Conservation (phyloP, 441 rosid genomes). For the Heliophila coronopifolia region DNA sequence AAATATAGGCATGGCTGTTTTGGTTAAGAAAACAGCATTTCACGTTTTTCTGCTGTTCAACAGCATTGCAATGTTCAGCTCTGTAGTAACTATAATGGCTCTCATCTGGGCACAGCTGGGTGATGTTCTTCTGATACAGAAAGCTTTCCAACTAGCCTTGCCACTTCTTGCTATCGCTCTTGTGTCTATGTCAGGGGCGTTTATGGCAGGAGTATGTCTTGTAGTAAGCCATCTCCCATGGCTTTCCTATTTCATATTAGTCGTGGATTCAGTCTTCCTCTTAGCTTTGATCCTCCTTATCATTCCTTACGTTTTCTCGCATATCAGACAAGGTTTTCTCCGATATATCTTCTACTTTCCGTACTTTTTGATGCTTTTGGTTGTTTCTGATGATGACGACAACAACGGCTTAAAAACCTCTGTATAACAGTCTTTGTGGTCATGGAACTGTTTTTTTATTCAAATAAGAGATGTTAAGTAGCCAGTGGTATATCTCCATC, state of each 20-base stretch:
- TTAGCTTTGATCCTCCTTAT: not conserved
- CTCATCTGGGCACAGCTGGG: not conserved
- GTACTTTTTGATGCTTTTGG: not conserved
- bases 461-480: too few species aligned
- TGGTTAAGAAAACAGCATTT: not conserved
- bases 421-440: too few species aligned
- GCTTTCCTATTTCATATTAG: too few species aligned
- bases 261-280: too few species aligned
- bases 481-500: too few species aligned
- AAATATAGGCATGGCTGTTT: not conserved
- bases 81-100: not conserved
- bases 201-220: not conserved
- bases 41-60: conserved; percentile 15
- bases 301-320: not conserved
- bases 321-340: not conserved
- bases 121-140: not conserved
- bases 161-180: not conserved
- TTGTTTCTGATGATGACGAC: not conserved
- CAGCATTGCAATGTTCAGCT: not conserved
- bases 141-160: not conserved
- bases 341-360: conserved; percentile 9
- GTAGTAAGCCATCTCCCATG: too few species aligned
- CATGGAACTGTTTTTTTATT: too few species aligned
- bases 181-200: not conserved
- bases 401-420: not conserved